phyloP scores from a whole-genome alignment of 2,329 filamentous ascomycete species.

The Fusarium incarnatum region DNA sequence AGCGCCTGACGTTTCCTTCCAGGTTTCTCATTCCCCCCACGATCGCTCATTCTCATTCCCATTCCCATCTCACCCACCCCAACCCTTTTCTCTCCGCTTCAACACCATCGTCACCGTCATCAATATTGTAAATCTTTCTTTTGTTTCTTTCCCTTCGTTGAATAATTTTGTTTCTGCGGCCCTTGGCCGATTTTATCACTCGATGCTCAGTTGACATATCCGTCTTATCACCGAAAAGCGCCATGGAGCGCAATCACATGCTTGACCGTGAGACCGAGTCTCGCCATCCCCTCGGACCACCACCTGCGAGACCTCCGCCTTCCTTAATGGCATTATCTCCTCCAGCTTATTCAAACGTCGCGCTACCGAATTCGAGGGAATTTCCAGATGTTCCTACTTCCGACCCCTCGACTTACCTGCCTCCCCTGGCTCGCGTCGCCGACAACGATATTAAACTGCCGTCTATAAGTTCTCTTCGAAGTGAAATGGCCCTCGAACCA shows the following conservation, averaged over 20 bases:
- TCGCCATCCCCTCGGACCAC: conserved; percentile 46
- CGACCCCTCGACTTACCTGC: conserved; percentile 41
- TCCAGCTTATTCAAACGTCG: conserved; percentile 41
- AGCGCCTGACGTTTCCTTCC: conserved; percentile 35
- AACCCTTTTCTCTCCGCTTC: conserved; percentile 33
- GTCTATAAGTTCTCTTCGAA: conserved; percentile 53
- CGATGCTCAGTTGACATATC: conserved; percentile 46
- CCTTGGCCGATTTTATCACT: conserved; percentile 28
- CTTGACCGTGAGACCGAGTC: conserved; percentile 47
- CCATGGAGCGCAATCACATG: conserved; percentile 62
- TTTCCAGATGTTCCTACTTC: conserved; percentile 47
- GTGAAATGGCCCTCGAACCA: conserved; percentile 45
- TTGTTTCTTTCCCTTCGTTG: background rate
- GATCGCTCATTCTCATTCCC: conserved; percentile 37
- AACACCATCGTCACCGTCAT: conserved; percentile 12
- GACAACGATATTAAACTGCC: conserved; percentile 50
- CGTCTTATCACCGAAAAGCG: conserved; percentile 46
- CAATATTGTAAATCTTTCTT: background rate
- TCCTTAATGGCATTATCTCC: conserved; percentile 43
- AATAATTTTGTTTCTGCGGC: conserved; percentile 19
- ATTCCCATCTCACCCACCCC: conserved; percentile 31
- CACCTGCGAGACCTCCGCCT: conserved; percentile 43
- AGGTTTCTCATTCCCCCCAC: conserved; percentile 38
- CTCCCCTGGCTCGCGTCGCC: conserved; percentile 39
- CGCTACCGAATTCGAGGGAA: conserved; percentile 43